Conservation (phyloP, 2,329 filamentous ascomycete species). For the Clarireedia paspali region DNA sequence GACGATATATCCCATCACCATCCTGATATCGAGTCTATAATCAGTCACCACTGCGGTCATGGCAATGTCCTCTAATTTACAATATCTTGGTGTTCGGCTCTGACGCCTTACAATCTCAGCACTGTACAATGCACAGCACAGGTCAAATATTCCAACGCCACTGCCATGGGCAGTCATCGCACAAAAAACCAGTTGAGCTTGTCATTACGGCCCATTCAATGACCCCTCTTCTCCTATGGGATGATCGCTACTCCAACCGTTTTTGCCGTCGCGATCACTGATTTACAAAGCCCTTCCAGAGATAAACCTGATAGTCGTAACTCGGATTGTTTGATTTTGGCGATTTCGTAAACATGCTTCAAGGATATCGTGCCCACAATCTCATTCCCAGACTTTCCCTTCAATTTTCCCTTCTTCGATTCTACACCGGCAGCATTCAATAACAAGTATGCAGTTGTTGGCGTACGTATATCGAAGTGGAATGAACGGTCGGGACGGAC, state of each 20-base stretch:
- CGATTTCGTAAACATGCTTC: conserved; percentile 97
- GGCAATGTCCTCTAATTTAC: not conserved
- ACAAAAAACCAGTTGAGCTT: not conserved
- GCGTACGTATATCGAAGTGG: conserved; percentile 86
- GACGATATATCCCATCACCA: not conserved
- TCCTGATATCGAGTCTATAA: not conserved
- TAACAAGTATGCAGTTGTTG: conserved; percentile 86
- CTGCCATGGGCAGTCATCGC: conserved; percentile 17
- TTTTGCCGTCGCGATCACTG: conserved; percentile 67
- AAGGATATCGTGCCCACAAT: conserved; percentile 78
- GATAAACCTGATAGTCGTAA: conserved; percentile 63
- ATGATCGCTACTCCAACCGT: conserved; percentile 68
- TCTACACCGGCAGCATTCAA: conserved; percentile 74
- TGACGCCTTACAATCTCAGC: not conserved
- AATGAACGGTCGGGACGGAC: conserved; percentile 92
- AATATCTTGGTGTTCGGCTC: not conserved
- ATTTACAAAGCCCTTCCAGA: conserved; percentile 64
- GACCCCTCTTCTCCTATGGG: conserved; percentile 35
- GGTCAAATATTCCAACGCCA: conserved; percentile 19
- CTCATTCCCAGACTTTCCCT: conserved; percentile 68
- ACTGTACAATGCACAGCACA: not conserved
- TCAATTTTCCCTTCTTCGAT: conserved; percentile 63
- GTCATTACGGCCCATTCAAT: not conserved
- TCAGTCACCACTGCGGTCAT: not conserved
- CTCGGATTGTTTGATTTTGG: conserved; percentile 86